Evolutionary conservation across 805 yeast genomes (phyloP), one percentile per base, ranked within the genome.

Genomic region (Yamadazyma paraphyllophila): DNA sequence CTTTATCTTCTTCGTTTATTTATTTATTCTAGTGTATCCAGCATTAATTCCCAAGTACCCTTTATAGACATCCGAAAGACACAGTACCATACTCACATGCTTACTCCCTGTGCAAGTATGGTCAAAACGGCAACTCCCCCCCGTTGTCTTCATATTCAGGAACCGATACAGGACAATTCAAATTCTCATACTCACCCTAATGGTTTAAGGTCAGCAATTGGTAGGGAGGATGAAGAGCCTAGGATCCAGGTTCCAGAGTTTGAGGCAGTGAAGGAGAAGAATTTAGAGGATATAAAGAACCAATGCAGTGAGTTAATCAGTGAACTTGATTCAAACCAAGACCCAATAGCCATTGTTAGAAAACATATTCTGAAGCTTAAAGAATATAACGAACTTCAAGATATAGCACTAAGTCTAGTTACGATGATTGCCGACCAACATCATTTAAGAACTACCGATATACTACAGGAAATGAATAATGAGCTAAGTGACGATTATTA

Each of bases 341-440:
- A 71, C 44, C 77, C 82, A 1, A 74, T 71, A 34, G 61, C 56
- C 1, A 65, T 82, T 1, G 74, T 77, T n/a, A 67, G 70, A 35
- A 55, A 59, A 24, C 88, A 85, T 51, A 80, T 84, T 17, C 56
- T 60, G 24, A 69, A 71, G 42, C 61, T 84, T 33, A 79, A 80
- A 49, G 63, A 67, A 44, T 85, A 83, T 60, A 81, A 84, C 54
- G 88, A 82, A 48, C 61, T 85, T 17, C 76, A 78, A 54, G 90
- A 84, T 56, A 69, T 74, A 1, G 86, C 88, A 0, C 55, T 82
- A 43, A 73, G 76, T 6, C 58, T 85, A 49, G 74, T 81, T 9
- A 75, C 77, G 34, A 60, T 81, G 67, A 80, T 84, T 27, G 85
- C 88, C 0, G 81, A 78, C 42, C 84, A 81, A 48, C 69, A 80